Evolutionary conservation across 208 protist species (phyloP).

Genomic region (Trypanosoma mega): DNA sequence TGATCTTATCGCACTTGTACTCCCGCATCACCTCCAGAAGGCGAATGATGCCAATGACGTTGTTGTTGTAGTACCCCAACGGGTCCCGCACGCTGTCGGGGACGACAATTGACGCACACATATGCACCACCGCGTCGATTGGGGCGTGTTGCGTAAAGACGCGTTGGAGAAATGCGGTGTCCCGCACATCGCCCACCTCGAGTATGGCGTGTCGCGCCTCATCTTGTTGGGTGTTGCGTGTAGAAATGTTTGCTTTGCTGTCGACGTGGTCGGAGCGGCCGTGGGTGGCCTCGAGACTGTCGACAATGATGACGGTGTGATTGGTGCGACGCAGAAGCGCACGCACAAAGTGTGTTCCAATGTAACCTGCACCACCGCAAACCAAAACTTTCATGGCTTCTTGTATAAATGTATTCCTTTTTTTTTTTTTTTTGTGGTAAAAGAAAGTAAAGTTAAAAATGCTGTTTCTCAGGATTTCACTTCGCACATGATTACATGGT

Average conservation of each 20-base stretch:
- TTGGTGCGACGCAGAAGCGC: constrained; percentile 79
- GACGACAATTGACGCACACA: constrained; percentile 94
- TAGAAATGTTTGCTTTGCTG: constrained; percentile 42
- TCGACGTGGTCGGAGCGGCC: constrained; percentile 54
- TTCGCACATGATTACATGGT: not conserved
- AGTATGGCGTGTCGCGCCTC: constrained; percentile 44
- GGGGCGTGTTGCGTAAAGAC: constrained; percentile 90
- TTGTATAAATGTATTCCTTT: not conserved
- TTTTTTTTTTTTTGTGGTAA: constrained; percentile 12
- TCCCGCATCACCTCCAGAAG: constrained; percentile 93
- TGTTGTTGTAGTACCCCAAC: constrained; percentile 97
- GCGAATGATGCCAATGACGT: constrained; percentile 92
- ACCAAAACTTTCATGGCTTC: constrained; percentile 86
- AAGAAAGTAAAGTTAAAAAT: constrained; percentile 3
- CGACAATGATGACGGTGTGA: constrained; percentile 93
- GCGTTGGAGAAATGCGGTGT: constrained; percentile 71
- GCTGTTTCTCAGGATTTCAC: not conserved
- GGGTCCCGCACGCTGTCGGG: constrained; percentile 92
- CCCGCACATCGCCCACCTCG: constrained; percentile 83
- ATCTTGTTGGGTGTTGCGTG: constrained; percentile 11
- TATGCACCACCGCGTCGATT: constrained; percentile 94
- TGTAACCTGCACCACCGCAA: constrained; percentile 97
- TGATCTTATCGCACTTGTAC: constrained; percentile 91
- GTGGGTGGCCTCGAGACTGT: constrained; percentile 89
- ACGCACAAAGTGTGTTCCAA: constrained; percentile 96